Evolutionary conservation across 2,329 filamentous ascomycete genomes (phyloP), one percentile per base, ranked within the genome.

Genomic region (Aplosporella prunicola): DNA sequence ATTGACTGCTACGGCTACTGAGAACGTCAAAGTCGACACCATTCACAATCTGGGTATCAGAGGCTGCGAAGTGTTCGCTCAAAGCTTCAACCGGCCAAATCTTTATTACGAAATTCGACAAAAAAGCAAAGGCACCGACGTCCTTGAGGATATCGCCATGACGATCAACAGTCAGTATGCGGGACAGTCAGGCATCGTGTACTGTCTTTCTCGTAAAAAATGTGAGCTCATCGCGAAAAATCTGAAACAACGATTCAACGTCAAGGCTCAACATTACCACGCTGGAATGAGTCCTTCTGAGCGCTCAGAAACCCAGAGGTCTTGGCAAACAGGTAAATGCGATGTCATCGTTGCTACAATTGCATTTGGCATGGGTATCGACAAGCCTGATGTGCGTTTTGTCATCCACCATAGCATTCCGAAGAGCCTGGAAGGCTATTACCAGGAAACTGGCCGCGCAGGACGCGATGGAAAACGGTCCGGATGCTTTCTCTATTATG

Each of bases 311-410:
- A 73, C 91, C 4, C 89, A 96, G 57, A 73, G 73, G 43, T 61
- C 77, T 20, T 98, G 91, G 91, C 91, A 98, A 57, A 66, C 63
- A 28, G 86, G 87, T 5, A 64, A 68, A 35, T 74, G 80, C 51
- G 82, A 94, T 48, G 83, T 98, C 22, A 93, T 98, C 28, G 91
- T 98, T 33, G 93, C 91, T 14, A 98, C 91, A 0, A 96, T 98
- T 57, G 91, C 91, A 16, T 98, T 98, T 55, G 91, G 91, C 5
- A 98, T 98, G 91, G 91, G 91, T n/a, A 98, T 98, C 47, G 91
- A 98, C 66, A 98, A 98, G 58, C 76, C 88, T 1, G 82, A 98
- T 56, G 91, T 98, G 32, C 82, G 91, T 18, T 98, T 93, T 56
- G 91, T 98, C 22, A 85, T 98, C 26, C 93, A 98, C 54, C 81